Evolutionary conservation across 2,329 filamentous ascomycete genomes (phyloP).

Genomic region (Scorias spongiosa): DNA sequence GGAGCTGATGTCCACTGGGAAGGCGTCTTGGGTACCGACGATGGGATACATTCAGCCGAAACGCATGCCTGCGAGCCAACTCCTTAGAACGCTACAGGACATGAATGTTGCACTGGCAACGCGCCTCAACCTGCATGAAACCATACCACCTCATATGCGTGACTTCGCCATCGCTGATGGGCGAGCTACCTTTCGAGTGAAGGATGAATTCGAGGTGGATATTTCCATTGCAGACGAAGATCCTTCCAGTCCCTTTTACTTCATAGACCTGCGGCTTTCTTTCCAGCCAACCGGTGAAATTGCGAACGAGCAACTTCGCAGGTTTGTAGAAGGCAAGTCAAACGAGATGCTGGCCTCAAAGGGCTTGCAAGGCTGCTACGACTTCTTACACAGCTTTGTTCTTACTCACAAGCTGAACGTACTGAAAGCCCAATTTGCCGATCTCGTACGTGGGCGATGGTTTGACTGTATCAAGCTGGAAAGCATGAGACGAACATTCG

Average conservation of each 20-base stretch:
- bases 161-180: constrained; percentile 69
- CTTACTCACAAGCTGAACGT: constrained; percentile 83
- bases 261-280: constrained; percentile 76
- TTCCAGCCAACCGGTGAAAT: constrained; percentile 56
- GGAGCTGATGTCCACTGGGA: constrained; percentile 66
- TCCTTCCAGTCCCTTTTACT: constrained; percentile 71
- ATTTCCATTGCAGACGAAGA: constrained; percentile 82
- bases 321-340: constrained; percentile 52
- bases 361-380: constrained; percentile 67
- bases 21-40: constrained; percentile 64
- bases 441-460: constrained; percentile 59
- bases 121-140: constrained; percentile 71
- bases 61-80: constrained; percentile 53
- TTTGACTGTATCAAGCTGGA: constrained; percentile 64
- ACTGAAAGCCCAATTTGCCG: constrained; percentile 59
- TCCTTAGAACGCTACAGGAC: constrained; percentile 60
- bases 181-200: constrained; percentile 75
- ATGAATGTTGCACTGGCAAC: constrained; percentile 73
- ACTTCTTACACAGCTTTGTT: constrained; percentile 73
- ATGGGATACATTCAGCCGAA: constrained; percentile 65
- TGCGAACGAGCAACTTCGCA: constrained; percentile 44
- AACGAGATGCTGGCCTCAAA: constrained; percentile 56
- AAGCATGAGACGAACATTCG: constrained; percentile 62
- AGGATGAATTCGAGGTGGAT: constrained; percentile 81
- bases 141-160: constrained; percentile 62